phyloP scores from a whole-genome alignment of 148 eudicot genomes.

The Salicornia ramosissima region DNA sequence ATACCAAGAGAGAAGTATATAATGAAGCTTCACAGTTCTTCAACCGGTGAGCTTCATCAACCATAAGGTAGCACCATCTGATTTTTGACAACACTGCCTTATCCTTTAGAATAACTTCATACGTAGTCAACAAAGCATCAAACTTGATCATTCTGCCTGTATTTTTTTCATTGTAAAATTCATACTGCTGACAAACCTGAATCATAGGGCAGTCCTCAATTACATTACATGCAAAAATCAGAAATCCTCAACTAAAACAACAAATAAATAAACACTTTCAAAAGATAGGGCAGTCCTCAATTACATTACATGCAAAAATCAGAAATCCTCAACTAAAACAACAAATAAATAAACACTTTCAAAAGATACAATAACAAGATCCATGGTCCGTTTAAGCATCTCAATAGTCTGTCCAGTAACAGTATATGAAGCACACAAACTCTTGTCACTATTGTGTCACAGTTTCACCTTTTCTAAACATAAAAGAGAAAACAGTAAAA shows the following conservation, averaged over 20 bases:
- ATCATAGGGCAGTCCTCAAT: slow-evolving; percentile 13
- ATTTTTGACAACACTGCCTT: slow-evolving; percentile 84
- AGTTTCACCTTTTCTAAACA: not conserved
- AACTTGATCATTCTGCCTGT: slow-evolving; percentile 63
- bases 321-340: not conserved
- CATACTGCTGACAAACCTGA: slow-evolving; percentile 98
- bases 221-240: not conserved
- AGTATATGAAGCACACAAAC: not conserved
- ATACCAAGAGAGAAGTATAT: slow-evolving; percentile 77
- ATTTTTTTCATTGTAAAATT: slow-evolving; percentile 74
- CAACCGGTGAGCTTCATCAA: slow-evolving; percentile 98
- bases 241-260: not conserved
- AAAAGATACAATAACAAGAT: not conserved
- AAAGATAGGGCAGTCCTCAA: not conserved
- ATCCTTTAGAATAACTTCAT: slow-evolving; percentile 94
- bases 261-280: not conserved
- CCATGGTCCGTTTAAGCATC: not conserved
- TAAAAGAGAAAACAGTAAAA: too few relatives aligned
- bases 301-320: not conserved
- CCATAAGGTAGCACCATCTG: slow-evolving; percentile 97
- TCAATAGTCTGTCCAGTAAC: not conserved
- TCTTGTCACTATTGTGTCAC: not conserved
- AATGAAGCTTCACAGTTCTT: slow-evolving; percentile 96
- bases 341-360: not conserved
- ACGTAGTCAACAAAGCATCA: slow-evolving; percentile 85